Base-by-base conservation (phyloP, 1,284 basidiomycete species). In the Salmacisia buchloeana region DNA sequence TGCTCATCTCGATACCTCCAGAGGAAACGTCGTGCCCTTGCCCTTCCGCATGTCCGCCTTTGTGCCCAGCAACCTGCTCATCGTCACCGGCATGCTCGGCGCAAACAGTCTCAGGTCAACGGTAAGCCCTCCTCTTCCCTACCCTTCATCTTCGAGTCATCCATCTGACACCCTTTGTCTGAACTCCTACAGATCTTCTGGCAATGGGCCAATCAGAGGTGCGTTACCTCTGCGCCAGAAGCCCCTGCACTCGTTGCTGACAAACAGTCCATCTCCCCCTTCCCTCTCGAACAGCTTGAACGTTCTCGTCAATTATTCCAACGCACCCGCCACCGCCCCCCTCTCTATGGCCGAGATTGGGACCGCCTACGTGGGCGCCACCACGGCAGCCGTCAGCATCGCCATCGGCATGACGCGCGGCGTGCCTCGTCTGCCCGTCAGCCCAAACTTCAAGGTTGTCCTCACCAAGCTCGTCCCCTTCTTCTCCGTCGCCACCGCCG, bases 181-280 rank as follows among this genome's bases (percentile, higher is more conserved):
- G 69, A 6, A 76, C 74, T 23, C 77, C 82, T 52, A 9, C 49
- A 54, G 68, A 81, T 84, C 61, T 83, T 83, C 71, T 84, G 83
- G 83, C 84, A 85, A 71, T 84, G 82, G 82, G 80, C 81, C 5
- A 85, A 85, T 67, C 84, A 85, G 73, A 81, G 80, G 0, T 74
- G 84, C 27, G 84, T 33, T 33, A 83, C 59, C 12, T 15, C 29
- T 35, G 25, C 5, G 43, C 33, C 56, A 52, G 31, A 27, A 72
- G 58, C 69, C 72, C 27, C 75, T 77, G 61, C 38, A 13, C 13
- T 34, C 56, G 15, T 21, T 58, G 7, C 12, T 35, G 13, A 23
- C 12, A 9, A 21, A 18, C 56, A 13, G 15, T 10, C 36, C 46
- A 5, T 54, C 27, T 54, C 18, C 9, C 29, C 6, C 39, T 35